Evolutionary conservation across 192 early-diverging fungal genomes (phyloP).

Genomic region (Paraglomus occultum): DNA sequence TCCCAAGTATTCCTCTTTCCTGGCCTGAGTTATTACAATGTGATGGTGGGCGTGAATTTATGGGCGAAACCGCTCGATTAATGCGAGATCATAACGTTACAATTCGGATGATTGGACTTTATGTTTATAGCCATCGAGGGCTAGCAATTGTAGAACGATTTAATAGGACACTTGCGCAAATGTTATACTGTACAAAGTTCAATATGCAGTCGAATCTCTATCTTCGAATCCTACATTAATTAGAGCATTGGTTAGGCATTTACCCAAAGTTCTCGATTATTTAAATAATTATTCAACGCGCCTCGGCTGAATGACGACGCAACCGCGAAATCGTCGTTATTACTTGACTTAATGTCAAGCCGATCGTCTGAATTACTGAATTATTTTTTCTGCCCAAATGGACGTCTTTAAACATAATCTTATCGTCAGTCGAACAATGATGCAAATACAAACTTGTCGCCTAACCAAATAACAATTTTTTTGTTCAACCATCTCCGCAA

Average conservation of each 20-base stretch:
- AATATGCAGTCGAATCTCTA: constrained; percentile 11
- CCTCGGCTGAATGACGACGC: too few species aligned
- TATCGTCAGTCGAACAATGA: too few species aligned
- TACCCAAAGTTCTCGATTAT: constrained; percentile 11
- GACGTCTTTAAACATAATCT: too few species aligned
- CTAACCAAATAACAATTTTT: too few species aligned
- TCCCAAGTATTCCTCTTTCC: background rate
- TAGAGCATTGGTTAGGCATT: background rate
- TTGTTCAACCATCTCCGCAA: too few species aligned
- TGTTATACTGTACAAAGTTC: constrained; percentile 5
- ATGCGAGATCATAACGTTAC: background rate
- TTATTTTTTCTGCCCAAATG: too few species aligned
- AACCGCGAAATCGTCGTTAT: too few species aligned
- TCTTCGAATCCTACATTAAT: background rate
- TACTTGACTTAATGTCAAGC: too few species aligned
- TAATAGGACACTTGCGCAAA: background rate
- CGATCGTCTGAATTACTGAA: too few species aligned
- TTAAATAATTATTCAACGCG: constrained; percentile 10
- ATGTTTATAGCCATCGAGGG: background rate
- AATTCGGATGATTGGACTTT: constrained; percentile 1
- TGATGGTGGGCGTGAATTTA: constrained; percentile 4
- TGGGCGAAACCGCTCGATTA: background rate
- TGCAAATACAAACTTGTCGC: too few species aligned
- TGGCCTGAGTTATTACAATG: background rate
- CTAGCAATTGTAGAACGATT: background rate